Base-by-base conservation (phyloP, 2,329 filamentous ascomycete species). In the Diplodia mutila region DNA sequence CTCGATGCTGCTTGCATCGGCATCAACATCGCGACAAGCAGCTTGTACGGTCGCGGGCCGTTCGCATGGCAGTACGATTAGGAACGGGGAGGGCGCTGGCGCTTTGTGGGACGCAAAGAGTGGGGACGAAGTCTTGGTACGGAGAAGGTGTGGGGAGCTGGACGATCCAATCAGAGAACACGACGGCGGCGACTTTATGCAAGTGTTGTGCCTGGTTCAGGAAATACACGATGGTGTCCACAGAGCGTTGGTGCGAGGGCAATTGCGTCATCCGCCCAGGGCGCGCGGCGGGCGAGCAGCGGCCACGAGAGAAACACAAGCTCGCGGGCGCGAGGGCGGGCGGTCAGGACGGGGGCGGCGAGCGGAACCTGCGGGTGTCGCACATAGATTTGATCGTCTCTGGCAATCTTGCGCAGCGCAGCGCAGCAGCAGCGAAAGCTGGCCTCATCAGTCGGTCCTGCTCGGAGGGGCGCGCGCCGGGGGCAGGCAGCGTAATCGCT, bases 41-140 rank as follows among this genome's bases (percentile, higher is more conserved):
- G 51, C 21, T n/a, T 63, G 32, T 51, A 32, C 3, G 34, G 25
- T 37, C 34, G 34, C 21, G 55, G 59, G 18, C 51, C 39, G 3
- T 67, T 63, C 25, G 66, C 57, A 12, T 67, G 57, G 66, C 49
- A 63, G 57, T 64, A 67, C 57, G n/a, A 48, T 7, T 51, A 51
- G 46, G 34, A 21, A 27, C 11, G 39, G 53, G 12, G 32, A 37
- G 29, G 53, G n/a, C 14, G 4, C 51, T 27, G 21, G 54, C 34
- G 29, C 52, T 55, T 6, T 59, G 57, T 16, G 46, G 46, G 42
- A 63, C 29, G 8, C n/a, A 49, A 37, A 49, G 18, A 63, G 42
- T 63, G 59, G 59, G 34, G 59, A 63, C 59, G 18, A 18, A 4
- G 59, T 49, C 59, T 61, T 61, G 57, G 57, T 61, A 61, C 57